Conservation (phyloP, 176 grass and related monocot species). For the Tillandsia leiboldiana region DNA sequence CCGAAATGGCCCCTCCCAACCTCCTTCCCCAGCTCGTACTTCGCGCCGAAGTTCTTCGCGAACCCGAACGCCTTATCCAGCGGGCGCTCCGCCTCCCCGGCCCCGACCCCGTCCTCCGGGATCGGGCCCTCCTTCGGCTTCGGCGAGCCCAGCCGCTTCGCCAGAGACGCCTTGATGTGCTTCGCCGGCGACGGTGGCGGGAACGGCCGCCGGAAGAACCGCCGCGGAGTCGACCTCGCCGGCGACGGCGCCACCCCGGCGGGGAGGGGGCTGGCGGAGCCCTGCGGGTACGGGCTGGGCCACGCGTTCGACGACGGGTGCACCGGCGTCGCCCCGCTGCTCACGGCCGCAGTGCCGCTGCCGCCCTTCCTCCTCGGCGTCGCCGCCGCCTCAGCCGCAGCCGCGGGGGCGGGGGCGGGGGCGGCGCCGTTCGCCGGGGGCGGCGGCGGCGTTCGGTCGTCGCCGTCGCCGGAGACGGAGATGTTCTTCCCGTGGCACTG, state of each 20-base stretch:
- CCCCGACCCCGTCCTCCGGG: constrained; percentile 52
- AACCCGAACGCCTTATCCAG: constrained; percentile 90
- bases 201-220: constrained; percentile 87
- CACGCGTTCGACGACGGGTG: constrained; percentile 30
- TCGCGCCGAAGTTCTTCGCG: constrained; percentile 79
- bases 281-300: constrained; percentile 61
- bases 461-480: constrained; percentile 25
- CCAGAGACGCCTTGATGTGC: constrained; percentile 82
- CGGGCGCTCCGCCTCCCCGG: constrained; percentile 52
- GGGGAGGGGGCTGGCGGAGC: constrained; percentile 52
- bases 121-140: constrained; percentile 73
- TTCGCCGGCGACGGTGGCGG: constrained; percentile 92
- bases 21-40: constrained; percentile 97
- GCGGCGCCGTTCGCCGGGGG: constrained; percentile 29
- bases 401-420: constrained; percentile 25
- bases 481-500: constrained; percentile 75
- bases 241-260: constrained; percentile 76
- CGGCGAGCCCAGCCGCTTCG: constrained; percentile 51
- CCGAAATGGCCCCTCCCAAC: constrained; percentile 94
- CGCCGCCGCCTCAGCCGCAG: not conserved
- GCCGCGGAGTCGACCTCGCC: constrained; percentile 65
- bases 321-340: constrained; percentile 25
- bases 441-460: constrained; percentile 16
- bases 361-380: constrained; percentile 31
- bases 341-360: constrained; percentile 6